These are phyloP conservation scores for Aspergillus neoniger DNA, from an alignment of 2,329 filamentous ascomycete genomes.

Conservation along the genomic window DNA sequence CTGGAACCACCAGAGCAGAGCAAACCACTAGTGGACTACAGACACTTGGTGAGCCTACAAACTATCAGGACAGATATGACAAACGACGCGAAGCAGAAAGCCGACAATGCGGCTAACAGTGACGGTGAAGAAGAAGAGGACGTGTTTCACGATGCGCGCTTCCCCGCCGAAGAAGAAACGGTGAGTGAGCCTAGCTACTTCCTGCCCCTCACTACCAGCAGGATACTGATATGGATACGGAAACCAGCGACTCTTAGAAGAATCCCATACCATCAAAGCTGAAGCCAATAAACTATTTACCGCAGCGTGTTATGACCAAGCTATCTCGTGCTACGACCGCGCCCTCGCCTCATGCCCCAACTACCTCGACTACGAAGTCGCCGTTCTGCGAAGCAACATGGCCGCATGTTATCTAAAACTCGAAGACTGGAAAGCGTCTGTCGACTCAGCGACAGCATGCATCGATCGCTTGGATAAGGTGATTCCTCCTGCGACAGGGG, in stretches of 20 bases:
- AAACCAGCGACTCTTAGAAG: conserved; percentile 63
- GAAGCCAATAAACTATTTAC: conserved; percentile 80
- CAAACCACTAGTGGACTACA: no score
- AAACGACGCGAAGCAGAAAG: neutral
- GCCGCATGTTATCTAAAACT: conserved; percentile 85
- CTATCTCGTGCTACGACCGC: conserved; percentile 79
- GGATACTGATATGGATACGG: conserved; percentile 9
- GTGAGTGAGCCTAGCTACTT: conserved; percentile 31
- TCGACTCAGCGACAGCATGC: conserved; percentile 70
- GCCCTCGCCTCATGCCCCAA: conserved; percentile 77
- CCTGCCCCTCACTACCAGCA: conserved; percentile 4
- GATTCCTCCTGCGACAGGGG: conserved; percentile 42
- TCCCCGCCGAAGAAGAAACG: conserved; percentile 51
- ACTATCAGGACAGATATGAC: conserved; percentile 28
- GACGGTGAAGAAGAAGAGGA: conserved; percentile 41
- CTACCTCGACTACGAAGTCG: conserved; percentile 84
- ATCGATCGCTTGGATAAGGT: conserved; percentile 72
- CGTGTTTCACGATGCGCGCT: conserved; percentile 46
- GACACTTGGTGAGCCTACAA: neutral
- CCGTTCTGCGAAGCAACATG: conserved; percentile 85
- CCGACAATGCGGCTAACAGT: conserved; percentile 20
- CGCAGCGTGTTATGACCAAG: conserved; percentile 69
- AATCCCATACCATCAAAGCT: conserved; percentile 72
- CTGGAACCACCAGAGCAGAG: neutral
- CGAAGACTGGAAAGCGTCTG: conserved; percentile 79